Evolutionary conservation across 2,329 filamentous ascomycete genomes (phyloP).

Genomic region (Ophiostoma angusticollis): DNA sequence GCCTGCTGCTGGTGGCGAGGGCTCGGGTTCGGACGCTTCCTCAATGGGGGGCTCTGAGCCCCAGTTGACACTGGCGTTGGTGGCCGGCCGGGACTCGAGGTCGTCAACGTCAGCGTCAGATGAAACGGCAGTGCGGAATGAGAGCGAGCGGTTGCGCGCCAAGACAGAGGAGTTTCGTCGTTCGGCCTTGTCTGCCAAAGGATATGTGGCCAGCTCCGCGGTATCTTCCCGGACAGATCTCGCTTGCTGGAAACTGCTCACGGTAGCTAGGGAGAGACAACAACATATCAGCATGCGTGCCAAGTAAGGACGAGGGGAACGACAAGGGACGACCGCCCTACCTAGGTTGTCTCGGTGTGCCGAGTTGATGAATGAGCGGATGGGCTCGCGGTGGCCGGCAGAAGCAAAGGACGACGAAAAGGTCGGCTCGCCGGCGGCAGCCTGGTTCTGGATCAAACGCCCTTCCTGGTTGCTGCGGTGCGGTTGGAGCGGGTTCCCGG

Average conservation of each 20-base stretch:
- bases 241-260: slow-evolving; percentile 62
- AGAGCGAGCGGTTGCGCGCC: slow-evolving; percentile 23
- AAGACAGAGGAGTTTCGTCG: slow-evolving; percentile 34
- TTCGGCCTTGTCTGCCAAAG: slow-evolving; percentile 51
- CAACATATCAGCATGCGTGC: neutral
- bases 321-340: slow-evolving; percentile 19
- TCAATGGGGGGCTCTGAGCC: slow-evolving; percentile 41
- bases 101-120: slow-evolving; percentile 19
- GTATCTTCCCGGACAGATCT: slow-evolving; percentile 75
- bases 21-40: slow-evolving; percentile 31
- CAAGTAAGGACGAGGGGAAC: neutral
- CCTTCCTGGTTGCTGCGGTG: slow-evolving; percentile 3
- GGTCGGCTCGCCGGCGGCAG: slow-evolving; percentile 5
- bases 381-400: slow-evolving; percentile 45
- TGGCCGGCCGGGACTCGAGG: neutral
- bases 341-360: slow-evolving; percentile 47
- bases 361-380: slow-evolving; percentile 59
- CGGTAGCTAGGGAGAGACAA: slow-evolving; percentile 26
- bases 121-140: slow-evolving; percentile 17
- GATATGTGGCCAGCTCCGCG: slow-evolving; percentile 72
- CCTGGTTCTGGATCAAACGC: slow-evolving; percentile 12
- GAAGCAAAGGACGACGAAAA: slow-evolving; percentile 31
- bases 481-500: slow-evolving; percentile 20
- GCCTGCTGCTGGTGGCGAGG: slow-evolving; percentile 1
- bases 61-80: slow-evolving; percentile 12